A percentile compares a stretch with the other conserved stretches of the same genome.
Conservation (phyloP, 306 rosid genomes). For the Rosa multiflora region DNA sequence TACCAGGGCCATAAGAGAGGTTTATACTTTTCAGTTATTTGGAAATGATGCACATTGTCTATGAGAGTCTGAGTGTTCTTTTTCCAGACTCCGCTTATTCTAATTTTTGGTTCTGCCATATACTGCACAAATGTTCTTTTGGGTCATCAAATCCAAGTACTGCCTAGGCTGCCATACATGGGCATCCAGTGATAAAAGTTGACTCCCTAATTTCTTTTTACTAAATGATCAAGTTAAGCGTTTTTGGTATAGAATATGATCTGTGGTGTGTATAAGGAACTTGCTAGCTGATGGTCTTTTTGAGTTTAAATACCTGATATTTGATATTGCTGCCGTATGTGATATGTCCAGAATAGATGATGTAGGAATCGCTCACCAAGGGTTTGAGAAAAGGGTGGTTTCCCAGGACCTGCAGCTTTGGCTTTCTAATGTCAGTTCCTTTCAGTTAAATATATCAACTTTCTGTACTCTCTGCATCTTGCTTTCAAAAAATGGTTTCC, state of each 20-base stretch:
- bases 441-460: no score
- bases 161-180: background rate
- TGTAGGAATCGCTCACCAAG: no score
- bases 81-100: background rate
- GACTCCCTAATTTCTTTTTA: background rate
- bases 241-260: background rate
- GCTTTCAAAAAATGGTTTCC: background rate
- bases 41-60: background rate
- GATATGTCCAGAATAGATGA: no score
- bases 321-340: no score
- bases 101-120: background rate
- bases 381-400: no score
- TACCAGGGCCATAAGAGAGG: background rate
- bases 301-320: no score
- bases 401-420: no score
- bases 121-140: background rate
- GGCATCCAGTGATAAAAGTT: background rate
- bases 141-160: background rate
- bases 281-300: no score
- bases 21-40: background rate
- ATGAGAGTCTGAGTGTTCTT: background rate
- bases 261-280: no score
- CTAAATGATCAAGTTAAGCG: background rate
- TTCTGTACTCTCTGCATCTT: background rate
- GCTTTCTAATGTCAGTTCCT: no score